Conservation (phyloP, 345 rosid species). For the Rhodamnia rubescens region DNA sequence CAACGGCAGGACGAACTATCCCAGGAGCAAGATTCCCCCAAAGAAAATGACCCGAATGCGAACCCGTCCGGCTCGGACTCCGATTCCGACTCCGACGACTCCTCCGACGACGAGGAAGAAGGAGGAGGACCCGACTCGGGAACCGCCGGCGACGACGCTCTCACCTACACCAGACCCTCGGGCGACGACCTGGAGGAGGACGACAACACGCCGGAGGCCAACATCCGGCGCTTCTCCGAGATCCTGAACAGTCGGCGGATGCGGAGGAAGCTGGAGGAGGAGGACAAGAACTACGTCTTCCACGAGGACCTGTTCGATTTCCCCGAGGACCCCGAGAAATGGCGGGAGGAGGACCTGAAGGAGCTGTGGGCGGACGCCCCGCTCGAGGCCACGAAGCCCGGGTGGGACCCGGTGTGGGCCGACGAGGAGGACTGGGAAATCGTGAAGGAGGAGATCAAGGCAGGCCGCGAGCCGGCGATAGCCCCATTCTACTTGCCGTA, state of each 20-base stretch:
- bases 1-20: not conserved
- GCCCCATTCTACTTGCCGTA: slow-evolving; percentile 83
- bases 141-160: not conserved
- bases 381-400: slow-evolving; percentile 39
- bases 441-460: slow-evolving; percentile 37
- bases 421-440: slow-evolving; percentile 68
- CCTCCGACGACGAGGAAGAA: slow-evolving; percentile 22
- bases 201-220: slow-evolving; percentile 36
- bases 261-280: slow-evolving; percentile 34
- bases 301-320: slow-evolving; percentile 49
- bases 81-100: slow-evolving; percentile 29
- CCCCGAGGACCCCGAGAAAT: slow-evolving; percentile 64
- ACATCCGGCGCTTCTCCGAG: slow-evolving; percentile 30
- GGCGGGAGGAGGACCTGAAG: slow-evolving; percentile 71
- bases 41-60: not conserved
- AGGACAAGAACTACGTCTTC: slow-evolving; percentile 17
- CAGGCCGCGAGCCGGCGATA: slow-evolving; percentile 56
- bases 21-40: not conserved
- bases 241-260: slow-evolving; percentile 25
- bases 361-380: slow-evolving; percentile 90
- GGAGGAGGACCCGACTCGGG: slow-evolving; percentile 5
- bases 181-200: slow-evolving; percentile 17
- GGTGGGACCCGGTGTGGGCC: slow-evolving; percentile 94
- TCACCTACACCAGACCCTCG: slow-evolving; percentile 28
- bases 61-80: not conserved